Base-by-base conservation (phyloP, 345 rosid genomes). In the Adansonia digitata region DNA sequence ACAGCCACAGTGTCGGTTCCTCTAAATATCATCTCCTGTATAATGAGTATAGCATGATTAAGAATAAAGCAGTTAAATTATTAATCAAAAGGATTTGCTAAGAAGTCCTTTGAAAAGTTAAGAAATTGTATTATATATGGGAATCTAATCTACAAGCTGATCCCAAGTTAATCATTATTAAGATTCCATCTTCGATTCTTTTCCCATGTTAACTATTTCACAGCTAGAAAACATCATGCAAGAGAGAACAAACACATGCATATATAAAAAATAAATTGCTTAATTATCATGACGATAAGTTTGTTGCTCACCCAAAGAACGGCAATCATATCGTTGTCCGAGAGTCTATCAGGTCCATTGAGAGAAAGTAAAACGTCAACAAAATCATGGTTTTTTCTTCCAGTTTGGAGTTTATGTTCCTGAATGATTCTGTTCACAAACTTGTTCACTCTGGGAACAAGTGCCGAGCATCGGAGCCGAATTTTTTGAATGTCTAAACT, bases 1-100 rank as follows among this genome's bases (percentile, higher is more conserved):
- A 93, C 93, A 45, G 97, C 97, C 39, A 93, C 93, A 0, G 98
- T 90, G 69, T 91, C 98, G 8, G 97, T 91, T 55, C 98, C 98
- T 68, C 98, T 83, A 72, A 93, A 93, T 65, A 93, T 85, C 98
- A 91, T 93, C 74, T 93, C 98, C 98, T 93, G 40, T 45, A 17
- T 63, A 63, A 63, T 63, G 15, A 37, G 15, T 37, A 11, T 14
- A 66, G 1, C 7, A 45, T 67, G 55, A 67, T 67, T 7, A 67
- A 5, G n/a, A 43, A 45, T 26, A 63, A 67, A 15, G 7, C 14
- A 2, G 1, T 24, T 13, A 42, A 1, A 24, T 6, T 14, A 29
- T 62, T 42, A 22, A 66, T 42, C 35, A 6, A 42, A 66, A 35
- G 20, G 55, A 67, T 51, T 7, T 61, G 26, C 31, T 20, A 13